Percentiles rank a stretch among this genome's conserved stretches.
These are phyloP conservation scores for Colletotrichum melonis DNA, from an alignment of 2,329 filamentous ascomycete genomes.

Conservation along the genomic window DNA sequence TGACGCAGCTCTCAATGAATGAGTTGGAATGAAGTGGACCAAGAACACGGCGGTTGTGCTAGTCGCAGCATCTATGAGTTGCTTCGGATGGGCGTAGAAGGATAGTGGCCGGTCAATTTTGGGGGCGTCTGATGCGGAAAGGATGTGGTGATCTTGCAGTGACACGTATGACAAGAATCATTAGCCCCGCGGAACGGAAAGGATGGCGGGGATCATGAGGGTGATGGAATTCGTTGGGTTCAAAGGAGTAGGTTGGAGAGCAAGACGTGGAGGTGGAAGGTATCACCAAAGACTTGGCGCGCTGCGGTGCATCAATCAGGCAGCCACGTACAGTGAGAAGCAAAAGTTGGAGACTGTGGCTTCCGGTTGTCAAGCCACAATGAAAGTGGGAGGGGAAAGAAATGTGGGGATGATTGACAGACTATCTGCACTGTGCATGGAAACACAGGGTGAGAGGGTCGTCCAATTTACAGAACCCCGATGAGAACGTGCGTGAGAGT, in stretches of 20 bases:
- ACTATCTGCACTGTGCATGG: neutral
- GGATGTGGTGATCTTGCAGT: neutral
- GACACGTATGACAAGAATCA: neutral
- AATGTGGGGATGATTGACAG: neutral
- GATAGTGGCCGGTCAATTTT: too few relatives aligned
- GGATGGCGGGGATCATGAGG: neutral
- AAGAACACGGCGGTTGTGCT: neutral
- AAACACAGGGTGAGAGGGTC: neutral
- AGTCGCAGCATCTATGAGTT: neutral
- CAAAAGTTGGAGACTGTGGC: neutral
- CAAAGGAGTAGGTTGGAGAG: neutral
- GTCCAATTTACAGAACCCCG: too few relatives aligned
- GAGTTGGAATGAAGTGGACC: neutral
- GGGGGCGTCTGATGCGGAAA: neutral
- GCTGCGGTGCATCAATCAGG: conserved; percentile 25
- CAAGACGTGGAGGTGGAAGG: neutral
- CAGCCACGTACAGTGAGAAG: conserved; percentile 29
- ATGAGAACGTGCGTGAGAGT: neutral
- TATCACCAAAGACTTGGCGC: conserved; percentile 24
- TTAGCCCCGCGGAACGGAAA: neutral
- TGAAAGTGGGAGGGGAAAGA: neutral
- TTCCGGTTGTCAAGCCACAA: too few relatives aligned
- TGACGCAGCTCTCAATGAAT: neutral
- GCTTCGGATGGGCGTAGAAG: too few relatives aligned
- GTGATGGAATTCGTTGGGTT: neutral